Percentiles rank a stretch among this genome's conserved stretches.
These are phyloP conservation scores for Saturnispora saitoi DNA, from an alignment of 805 yeast species.

Conservation along the genomic window DNA sequence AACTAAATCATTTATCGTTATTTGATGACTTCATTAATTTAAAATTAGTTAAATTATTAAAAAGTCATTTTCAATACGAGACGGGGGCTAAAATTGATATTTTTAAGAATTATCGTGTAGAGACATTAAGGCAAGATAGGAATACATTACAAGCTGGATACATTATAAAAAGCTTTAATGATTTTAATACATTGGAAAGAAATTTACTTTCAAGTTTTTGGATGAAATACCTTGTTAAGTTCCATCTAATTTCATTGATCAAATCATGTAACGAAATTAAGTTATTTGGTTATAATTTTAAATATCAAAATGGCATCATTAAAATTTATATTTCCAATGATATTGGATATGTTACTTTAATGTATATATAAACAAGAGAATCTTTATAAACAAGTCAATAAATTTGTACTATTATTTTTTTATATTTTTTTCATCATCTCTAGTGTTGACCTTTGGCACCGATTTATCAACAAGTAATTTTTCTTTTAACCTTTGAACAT, in stretches of 20 bases:
- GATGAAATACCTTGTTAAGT: conserved; percentile 13
- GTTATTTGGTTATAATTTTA: conserved; percentile 23
- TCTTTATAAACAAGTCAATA: not conserved
- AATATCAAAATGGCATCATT: conserved; percentile 13
- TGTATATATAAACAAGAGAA: conserved; percentile 10
- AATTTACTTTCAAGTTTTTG: conserved; percentile 21
- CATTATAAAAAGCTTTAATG: conserved; percentile 14
- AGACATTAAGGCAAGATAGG: conserved; percentile 15
- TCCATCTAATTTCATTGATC: conserved; percentile 10
- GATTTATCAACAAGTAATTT: conserved; percentile 10
- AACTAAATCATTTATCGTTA: conserved; percentile 13
- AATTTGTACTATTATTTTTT: not conserved
- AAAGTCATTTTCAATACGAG: conserved; percentile 21
- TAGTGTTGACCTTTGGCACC: conserved; percentile 6
- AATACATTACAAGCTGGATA: conserved; percentile 16
- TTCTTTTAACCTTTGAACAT: conserved; percentile 27
- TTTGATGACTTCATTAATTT: conserved; percentile 20
- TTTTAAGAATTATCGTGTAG: conserved; percentile 16
- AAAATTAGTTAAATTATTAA: conserved; percentile 17
- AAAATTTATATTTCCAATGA: conserved; percentile 17
- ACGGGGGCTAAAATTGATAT: conserved; percentile 17
- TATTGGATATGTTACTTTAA: conserved; percentile 18
- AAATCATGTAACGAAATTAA: conserved; percentile 9
- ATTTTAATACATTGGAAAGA: conserved; percentile 14
- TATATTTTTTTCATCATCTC: not conserved